Evolutionary conservation across 2,329 filamentous ascomycete genomes (phyloP).

Genomic region (Graphilbum fragrans): DNA sequence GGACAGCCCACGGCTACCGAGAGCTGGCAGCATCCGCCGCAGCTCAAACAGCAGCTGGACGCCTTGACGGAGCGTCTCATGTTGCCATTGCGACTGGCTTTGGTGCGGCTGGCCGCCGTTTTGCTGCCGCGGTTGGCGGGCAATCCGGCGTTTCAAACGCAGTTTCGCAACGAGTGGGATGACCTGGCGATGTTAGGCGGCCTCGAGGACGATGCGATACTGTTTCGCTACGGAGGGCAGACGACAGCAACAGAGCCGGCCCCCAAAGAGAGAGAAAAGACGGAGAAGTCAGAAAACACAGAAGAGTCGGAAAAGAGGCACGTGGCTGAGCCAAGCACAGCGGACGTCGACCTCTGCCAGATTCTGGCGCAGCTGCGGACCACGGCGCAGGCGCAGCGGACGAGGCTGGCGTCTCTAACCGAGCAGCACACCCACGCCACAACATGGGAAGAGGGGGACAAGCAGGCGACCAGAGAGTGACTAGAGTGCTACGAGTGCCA

Average conservation of each 20-base stretch:
- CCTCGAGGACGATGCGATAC: not conserved
- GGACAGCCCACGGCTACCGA: not conserved
- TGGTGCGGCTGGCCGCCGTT: conserved; percentile 14
- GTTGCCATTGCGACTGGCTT: conserved; percentile 11
- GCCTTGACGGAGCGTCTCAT: conserved; percentile 4
- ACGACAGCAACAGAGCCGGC: not conserved
- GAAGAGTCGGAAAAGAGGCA: no score
- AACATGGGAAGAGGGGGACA: not conserved
- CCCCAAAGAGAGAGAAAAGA: no score
- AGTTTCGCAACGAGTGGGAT: conserved; percentile 10
- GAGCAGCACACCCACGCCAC: not conserved
- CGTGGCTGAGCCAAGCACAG: not conserved
- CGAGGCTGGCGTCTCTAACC: not conserved
- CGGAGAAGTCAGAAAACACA: no score
- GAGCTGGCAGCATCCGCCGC: not conserved
- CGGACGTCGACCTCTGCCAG: not conserved
- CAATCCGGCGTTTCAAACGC: conserved; percentile 10
- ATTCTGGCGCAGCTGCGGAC: not conserved
- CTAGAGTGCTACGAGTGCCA: no score
- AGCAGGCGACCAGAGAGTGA: no score
- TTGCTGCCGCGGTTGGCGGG: conserved; percentile 12
- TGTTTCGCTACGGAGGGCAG: not conserved
- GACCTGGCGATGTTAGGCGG: not conserved
- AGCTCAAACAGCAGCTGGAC: not conserved
- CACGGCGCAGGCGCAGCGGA: not conserved